Base-by-base conservation (phyloP, 176 grass and related monocot species). In the Coix lacrymajobi region DNA sequence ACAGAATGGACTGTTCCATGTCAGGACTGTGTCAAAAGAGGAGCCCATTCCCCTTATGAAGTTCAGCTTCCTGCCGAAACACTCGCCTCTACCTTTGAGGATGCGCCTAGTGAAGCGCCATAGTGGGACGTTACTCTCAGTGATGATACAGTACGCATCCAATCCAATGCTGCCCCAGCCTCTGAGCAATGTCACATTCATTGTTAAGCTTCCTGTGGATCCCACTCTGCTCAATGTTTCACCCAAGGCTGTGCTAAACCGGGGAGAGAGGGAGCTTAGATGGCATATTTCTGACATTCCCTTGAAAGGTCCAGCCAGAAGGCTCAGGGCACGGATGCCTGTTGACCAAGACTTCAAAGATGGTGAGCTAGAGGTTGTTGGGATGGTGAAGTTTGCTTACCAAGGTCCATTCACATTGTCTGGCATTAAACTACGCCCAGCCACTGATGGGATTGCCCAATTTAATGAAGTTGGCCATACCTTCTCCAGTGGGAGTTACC, bases 201-300 rank as follows among this genome's bases (percentile, higher is more conserved):
- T 82, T 76, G 66, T 98, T 56, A 98, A 98, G 77, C 89, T 98
- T 72, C 96, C 96, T 3, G 90, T 95, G 9, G 93, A 98, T 61
- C 96, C 96, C 0, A 93, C 90, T 30, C 56, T 98, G 43, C 91
- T 98, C 12, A 91, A 90, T 84, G 92, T 93, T 69, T 91, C 92
- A 17, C 93, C 96, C n/a, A 98, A 98, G 85, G 96, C 92, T 73
- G 89, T 90, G 76, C 76, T 97, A 75, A 93, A 93, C 73, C 89
- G 91, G 34, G 80, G 86, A 29, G 93, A 93, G 79, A 91, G 77
- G 85, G 92, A 90, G 74, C 85, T 99, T 46, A 96, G 87, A 81
- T 99, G 96, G 96, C 96, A 99, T 43, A 87, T 96, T 30, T 79
- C 93, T 68, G 93, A 94, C 58, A 88, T 99, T 73, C 89, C 96